phyloP scores from a whole-genome alignment of 495 filamentous ascomycete genomes.

The Lepidopterella palustris region DNA sequence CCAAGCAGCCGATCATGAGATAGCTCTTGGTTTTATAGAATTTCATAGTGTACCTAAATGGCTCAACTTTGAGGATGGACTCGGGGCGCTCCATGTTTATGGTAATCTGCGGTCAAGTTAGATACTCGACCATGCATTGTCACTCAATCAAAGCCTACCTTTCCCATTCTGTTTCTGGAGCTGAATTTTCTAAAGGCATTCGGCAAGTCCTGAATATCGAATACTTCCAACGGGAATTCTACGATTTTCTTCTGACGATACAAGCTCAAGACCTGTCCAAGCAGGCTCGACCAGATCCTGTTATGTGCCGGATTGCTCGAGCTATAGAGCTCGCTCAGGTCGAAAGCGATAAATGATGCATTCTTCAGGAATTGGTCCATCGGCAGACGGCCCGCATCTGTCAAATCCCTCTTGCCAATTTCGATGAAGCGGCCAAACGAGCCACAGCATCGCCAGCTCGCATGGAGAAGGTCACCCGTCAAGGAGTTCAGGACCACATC shows the following conservation, averaged over 20 bases:
- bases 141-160: no score
- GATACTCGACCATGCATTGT: no score
- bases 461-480: not conserved
- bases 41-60: not conserved
- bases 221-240: not conserved
- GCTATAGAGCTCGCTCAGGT: not conserved
- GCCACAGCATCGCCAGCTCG: not conserved
- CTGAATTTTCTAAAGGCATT: not conserved
- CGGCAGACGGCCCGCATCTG: not conserved
- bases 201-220: not conserved
- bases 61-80: not conserved
- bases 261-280: not conserved
- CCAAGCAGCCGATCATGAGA: conserved; percentile 18
- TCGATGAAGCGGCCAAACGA: not conserved
- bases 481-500: conserved; percentile 4
- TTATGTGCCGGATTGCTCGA: not conserved
- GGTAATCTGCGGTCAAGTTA: no score
- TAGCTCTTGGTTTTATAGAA: conserved; percentile 13
- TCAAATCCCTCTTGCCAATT: not conserved
- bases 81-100: not conserved
- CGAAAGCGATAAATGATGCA: conserved; percentile 14
- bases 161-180: not conserved
- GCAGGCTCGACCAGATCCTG: not conserved
- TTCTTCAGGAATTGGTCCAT: conserved; percentile 38
- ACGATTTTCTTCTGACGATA: not conserved